Evolutionary conservation across 345 rosid genomes (phyloP), one percentile per base, ranked within the genome.

Genomic region (Arabidopsis arenosa): DNA sequence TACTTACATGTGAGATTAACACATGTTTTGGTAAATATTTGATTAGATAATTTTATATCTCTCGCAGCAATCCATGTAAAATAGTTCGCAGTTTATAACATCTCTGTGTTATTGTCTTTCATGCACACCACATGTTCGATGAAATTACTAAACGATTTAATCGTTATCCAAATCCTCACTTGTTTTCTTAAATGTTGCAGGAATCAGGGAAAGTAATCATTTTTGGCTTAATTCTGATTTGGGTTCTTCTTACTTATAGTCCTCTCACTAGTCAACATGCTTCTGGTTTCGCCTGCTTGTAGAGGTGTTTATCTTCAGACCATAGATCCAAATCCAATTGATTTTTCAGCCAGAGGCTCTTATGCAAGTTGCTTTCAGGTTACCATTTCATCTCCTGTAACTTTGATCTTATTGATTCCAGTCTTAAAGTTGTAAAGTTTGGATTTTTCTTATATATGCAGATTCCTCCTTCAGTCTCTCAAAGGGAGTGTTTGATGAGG

Each of bases 381-480:
- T 48, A 41, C 8, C 9, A 37, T n/a, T 65, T 39, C 67, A 40
- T 47, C 55, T 64, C 56, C 30, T 64, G 0, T 36, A 52, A 68
- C 15, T 75, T 35, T 52, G 3, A 53, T 43, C 44, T 54, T 75
- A 4, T 1, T 49, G 36, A 37, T 15, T 68, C 17, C 40, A 30
- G 32, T 30, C 44, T 4, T 5, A 6, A 52, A 49, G 35, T 43
- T 68, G 48, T 51, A 7, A 51, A 11, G 7, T 60, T 60, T 33
- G 2, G 18, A 1, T n/a, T 17, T 14, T 44, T 52, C 8, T 49
- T 41, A 28, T 53, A 52, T 7, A 43, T 78, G 87, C 82, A 86
- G 88, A 71, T 86, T 73, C 74, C 78, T 60, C 58, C 41, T 61
- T 67, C 60, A 40, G 69, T 45, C 55, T 68, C 48, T 66, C 70